These are phyloP conservation scores for Excoecaria agallocha DNA, from an alignment of 345 rosid genomes.

Conservation along the genomic window DNA sequence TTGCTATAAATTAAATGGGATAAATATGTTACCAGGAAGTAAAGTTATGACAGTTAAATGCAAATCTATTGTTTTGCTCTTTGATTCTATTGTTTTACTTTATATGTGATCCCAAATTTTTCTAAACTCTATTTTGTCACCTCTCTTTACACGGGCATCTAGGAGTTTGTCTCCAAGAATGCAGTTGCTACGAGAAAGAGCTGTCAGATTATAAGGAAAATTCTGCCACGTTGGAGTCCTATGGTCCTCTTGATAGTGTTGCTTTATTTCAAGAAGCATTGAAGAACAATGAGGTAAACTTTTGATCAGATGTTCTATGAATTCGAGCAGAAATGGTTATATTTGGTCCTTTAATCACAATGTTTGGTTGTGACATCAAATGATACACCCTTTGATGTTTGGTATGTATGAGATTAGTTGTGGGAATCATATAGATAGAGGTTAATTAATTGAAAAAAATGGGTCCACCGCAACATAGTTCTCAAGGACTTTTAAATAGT, in stretches of 20 bases:
- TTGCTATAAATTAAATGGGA: too few species aligned
- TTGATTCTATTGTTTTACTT: too few species aligned
- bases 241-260: constrained; percentile 49
- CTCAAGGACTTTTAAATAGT: background rate
- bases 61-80: too few species aligned
- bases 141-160: too few species aligned
- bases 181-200: too few species aligned
- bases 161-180: too few species aligned
- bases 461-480: background rate
- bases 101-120: too few species aligned
- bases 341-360: background rate
- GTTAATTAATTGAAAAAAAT: constrained; percentile 1
- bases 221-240: constrained; percentile 55
- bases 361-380: constrained; percentile 49
- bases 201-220: constrained; percentile 38
- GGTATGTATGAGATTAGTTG: constrained; percentile 40
- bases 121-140: too few species aligned
- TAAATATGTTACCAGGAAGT: too few species aligned
- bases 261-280: constrained; percentile 64
- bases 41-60: too few species aligned
- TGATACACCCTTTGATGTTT: constrained; percentile 79
- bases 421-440: background rate
- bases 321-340: background rate
- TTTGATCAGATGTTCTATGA: background rate
- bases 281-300: constrained; percentile 66